phyloP scores from a whole-genome alignment of 2,329 filamentous ascomycete genomes.

The Aspergillus eucalypticola region DNA sequence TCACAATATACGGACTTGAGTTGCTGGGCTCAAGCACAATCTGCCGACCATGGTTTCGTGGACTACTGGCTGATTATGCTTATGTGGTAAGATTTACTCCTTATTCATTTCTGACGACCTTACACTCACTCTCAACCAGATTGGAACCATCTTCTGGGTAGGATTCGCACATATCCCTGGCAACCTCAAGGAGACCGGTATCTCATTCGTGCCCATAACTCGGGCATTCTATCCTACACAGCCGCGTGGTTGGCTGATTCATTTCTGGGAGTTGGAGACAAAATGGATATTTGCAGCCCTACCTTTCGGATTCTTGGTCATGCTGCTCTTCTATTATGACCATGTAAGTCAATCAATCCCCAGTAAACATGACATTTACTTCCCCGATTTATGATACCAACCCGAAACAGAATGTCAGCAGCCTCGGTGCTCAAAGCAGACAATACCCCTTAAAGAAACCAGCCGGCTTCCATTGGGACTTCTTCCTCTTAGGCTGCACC shows the following conservation, averaged over 20 bases:
- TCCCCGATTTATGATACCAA: background rate
- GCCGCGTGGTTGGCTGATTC: constrained; percentile 71
- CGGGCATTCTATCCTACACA: constrained; percentile 74
- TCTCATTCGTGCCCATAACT: constrained; percentile 72
- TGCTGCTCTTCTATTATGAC: constrained; percentile 83
- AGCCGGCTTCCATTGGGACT: constrained; percentile 79
- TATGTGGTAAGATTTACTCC: constrained; percentile 44
- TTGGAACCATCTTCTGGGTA: constrained; percentile 72
- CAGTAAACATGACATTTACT: constrained; percentile 13
- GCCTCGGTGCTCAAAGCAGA: constrained; percentile 73
- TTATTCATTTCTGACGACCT: background rate
- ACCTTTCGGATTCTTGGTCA: constrained; percentile 76
- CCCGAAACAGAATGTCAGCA: constrained; percentile 62
- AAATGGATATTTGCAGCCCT: constrained; percentile 75
- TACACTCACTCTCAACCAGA: constrained; percentile 24
- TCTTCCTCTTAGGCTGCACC: constrained; percentile 74
- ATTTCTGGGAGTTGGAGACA: constrained; percentile 73
- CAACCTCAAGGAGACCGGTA: constrained; percentile 66
- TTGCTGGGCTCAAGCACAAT: constrained; percentile 52
- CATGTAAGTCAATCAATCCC: constrained; percentile 64
- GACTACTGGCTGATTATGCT: constrained; percentile 55
- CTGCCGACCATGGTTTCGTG: constrained; percentile 48
- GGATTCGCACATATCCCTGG: constrained; percentile 79
- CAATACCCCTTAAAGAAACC: constrained; percentile 77
- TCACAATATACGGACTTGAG: constrained; percentile 53